phyloP scores from a whole-genome alignment of 306 rosid genomes.

The Sicyos baderoa region DNA sequence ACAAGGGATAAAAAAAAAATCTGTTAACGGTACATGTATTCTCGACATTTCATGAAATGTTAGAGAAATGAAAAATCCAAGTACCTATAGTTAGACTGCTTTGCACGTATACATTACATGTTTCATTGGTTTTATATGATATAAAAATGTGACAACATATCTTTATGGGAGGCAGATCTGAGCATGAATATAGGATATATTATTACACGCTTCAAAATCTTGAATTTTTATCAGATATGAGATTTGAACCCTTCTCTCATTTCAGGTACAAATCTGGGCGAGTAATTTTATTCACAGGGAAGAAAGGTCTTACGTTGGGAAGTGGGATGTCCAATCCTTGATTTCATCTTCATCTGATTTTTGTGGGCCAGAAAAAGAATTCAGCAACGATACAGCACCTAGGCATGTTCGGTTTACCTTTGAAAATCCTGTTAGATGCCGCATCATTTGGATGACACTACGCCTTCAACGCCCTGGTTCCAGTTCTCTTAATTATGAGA shows the following conservation, averaged over 20 bases:
- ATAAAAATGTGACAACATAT: neutral
- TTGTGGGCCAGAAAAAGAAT: constrained; percentile 58
- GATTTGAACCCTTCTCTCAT: constrained; percentile 19
- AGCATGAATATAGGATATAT: constrained; percentile 1
- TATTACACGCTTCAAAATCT: no score
- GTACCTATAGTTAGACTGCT: neutral
- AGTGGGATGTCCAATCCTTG: constrained; percentile 88
- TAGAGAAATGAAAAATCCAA: no score
- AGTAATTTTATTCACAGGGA: constrained; percentile 84
- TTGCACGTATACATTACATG: neutral
- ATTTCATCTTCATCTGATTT: constrained; percentile 55
- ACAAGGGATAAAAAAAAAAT: no score
- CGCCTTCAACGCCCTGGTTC: constrained; percentile 81
- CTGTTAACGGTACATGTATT: no score
- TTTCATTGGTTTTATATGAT: neutral
- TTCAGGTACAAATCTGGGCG: constrained; percentile 95
- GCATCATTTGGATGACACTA: constrained; percentile 79
- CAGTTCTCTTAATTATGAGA: constrained; percentile 60
- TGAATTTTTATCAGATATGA: neutral
- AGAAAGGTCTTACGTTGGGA: constrained; percentile 87
- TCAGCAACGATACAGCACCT: constrained; percentile 45
- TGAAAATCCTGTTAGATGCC: constrained; percentile 72
- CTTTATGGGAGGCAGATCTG: neutral
- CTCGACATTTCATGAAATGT: no score
- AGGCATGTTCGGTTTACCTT: constrained; percentile 78